Base-by-base conservation (phyloP, 345 rosid genomes). In the Salix purpurea region DNA sequence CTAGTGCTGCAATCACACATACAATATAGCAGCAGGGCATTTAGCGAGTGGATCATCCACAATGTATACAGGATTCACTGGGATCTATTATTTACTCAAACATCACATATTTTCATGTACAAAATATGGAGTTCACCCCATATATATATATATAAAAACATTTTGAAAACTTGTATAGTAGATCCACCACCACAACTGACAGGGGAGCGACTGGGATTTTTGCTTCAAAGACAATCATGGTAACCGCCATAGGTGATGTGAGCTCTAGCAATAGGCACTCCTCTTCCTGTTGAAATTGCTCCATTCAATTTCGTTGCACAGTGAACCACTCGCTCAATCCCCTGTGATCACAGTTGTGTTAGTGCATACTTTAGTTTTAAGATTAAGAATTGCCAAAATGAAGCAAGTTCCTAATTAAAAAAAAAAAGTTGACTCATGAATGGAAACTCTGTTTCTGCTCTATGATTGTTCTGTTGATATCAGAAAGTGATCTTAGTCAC, bases 241-340 rank as follows among this genome's bases (percentile, higher is more conserved):
- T 90, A 85, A 32, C 97, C 98, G 24, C 97, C 98, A 79, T 78
- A 84, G 8, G 91, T 87, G 28, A 92, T 86, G 48, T 88, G 97
- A 79, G 97, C 97, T 80, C 91, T 85, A 28, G 88, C 80, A 26
- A 88, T 71, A 23, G 97, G 97, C 42, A 82, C 90, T 48, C 93
- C 92, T 87, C 97, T 88, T 16, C 54, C 90, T 23, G 85, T 85
- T 58, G 96, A 87, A 42, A 92, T 90, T 71, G 92, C 87, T 74
- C 91, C 92, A 42, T 94, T 92, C 66, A 90, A 40, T 78, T 81
- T 87, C 16, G 90, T 83, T 74, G 95, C 88, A 12, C 82, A 94
- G 39, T 86, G 87, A 46, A 91, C 95, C 74, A 82, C 94, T 79
- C 89, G 90, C 76, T 89, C 90, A 67, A 92, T 88, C 69, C 94